A percentile compares a stretch with the other conserved stretches of the same genome.
These are phyloP conservation scores for Auricularia sp. DNA, from an alignment of 768 basidiomycete genomes.

Conservation along the genomic window DNA sequence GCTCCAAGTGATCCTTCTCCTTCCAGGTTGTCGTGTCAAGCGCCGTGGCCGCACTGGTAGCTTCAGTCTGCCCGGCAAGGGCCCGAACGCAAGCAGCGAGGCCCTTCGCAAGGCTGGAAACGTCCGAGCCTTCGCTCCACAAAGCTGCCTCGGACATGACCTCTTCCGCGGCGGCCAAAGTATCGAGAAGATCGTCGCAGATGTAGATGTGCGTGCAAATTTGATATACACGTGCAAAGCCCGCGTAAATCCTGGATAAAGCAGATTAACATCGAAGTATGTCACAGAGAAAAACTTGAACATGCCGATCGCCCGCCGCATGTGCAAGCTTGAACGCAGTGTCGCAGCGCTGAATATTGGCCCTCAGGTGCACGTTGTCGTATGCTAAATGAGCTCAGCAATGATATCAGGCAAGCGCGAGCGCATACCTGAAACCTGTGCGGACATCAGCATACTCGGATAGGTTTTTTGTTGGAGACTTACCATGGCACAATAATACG, in stretches of 20 bases:
- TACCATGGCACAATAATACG: background rate
- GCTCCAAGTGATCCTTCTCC: conserved; percentile 42
- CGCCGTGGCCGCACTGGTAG: conserved; percentile 36
- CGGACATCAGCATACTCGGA: conserved; percentile 32
- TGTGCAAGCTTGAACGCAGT: conserved; percentile 55
- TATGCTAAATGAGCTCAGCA: conserved; percentile 34
- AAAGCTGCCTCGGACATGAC: conserved; percentile 47
- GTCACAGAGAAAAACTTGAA: background rate
- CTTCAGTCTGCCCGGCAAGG: conserved; percentile 48
- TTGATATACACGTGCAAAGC: conserved; percentile 45
- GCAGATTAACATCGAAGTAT: background rate
- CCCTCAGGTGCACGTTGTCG: conserved; percentile 53
- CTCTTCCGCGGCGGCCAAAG: conserved; percentile 50
- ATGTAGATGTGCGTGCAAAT: background rate
- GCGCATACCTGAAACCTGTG: conserved; percentile 29
- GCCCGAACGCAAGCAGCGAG: conserved; percentile 56
- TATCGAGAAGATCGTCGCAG: conserved; percentile 27
- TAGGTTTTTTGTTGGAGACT: background rate
- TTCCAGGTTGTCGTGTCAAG: conserved; percentile 53
- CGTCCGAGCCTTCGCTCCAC: conserved; percentile 46
- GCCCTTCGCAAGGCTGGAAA: conserved; percentile 41
- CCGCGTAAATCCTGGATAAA: conserved; percentile 43
- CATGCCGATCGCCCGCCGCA: conserved; percentile 56
- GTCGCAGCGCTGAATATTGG: conserved; percentile 50
- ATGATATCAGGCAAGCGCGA: background rate